A percentile compares a stretch with the other conserved stretches of the same genome.
Evolutionary conservation across 1,284 basidiomycete species (phyloP).

Genomic region (Mycocalia duriaeana): DNA sequence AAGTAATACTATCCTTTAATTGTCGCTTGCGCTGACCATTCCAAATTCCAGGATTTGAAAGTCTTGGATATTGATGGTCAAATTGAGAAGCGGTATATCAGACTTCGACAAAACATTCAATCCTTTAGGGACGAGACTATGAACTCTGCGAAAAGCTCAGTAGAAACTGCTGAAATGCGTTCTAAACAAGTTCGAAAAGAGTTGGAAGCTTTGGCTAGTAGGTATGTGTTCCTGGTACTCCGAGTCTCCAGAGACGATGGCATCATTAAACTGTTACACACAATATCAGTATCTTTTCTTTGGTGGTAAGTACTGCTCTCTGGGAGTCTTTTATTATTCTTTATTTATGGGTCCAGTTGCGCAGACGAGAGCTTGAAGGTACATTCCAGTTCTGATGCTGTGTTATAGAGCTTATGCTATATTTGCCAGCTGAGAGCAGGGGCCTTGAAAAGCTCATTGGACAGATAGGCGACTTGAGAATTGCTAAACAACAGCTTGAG

Average conservation of each 20-base stretch:
- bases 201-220: not conserved
- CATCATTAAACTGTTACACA: not conserved
- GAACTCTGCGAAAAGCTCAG: not conserved
- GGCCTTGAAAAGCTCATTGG: not conserved
- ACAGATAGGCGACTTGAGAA: not conserved
- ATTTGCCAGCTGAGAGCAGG: not conserved
- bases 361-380: not conserved
- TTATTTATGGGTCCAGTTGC: not conserved
- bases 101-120: not conserved
- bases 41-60: not conserved
- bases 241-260: too few species aligned
- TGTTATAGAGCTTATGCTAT: not conserved
- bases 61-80: not conserved
- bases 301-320: not conserved
- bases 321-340: not conserved
- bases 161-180: not conserved
- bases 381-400: not conserved
- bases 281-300: too few species aligned
- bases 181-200: not conserved
- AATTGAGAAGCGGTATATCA: not conserved
- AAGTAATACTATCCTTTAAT: too few species aligned
- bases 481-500: not conserved
- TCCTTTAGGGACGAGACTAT: not conserved
- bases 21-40: too few species aligned
- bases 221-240: too few species aligned